Conservation (phyloP, 148 eudicot species). For the Camellia sinensis region DNA sequence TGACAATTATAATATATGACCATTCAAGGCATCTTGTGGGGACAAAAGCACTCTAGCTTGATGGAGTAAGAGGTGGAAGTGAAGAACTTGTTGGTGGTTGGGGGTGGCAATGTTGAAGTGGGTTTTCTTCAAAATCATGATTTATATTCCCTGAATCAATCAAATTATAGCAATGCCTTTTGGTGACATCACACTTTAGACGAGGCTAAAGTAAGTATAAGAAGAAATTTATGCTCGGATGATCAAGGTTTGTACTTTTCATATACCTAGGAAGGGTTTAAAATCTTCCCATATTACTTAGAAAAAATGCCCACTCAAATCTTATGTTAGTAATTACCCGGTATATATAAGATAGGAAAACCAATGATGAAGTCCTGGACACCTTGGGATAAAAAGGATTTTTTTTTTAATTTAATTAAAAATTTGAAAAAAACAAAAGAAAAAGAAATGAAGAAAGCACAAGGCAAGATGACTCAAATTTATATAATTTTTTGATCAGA, state of each 20-base stretch:
- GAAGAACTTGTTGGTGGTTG: conserved; percentile 15
- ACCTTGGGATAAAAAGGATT: too few species aligned
- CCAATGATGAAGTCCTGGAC: too few species aligned
- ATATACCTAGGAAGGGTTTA: too few species aligned
- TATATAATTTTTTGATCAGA: too few species aligned
- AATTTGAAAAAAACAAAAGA: not conserved
- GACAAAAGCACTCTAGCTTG: not conserved
- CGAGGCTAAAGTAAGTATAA: too few species aligned
- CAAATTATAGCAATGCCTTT: not conserved
- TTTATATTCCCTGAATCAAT: not conserved
- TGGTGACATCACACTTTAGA: not conserved
- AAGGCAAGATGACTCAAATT: not conserved
- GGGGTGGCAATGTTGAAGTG: conserved; percentile 4
- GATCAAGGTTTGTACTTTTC: too few species aligned
- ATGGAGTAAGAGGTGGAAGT: conserved; percentile 1
- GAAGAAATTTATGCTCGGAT: too few species aligned
- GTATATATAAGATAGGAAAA: too few species aligned
- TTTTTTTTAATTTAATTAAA: too few species aligned
- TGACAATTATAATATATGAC: not conserved
- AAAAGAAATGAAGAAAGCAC: not conserved
- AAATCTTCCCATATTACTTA: not conserved
- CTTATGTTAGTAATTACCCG: too few species aligned
- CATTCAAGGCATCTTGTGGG: not conserved
- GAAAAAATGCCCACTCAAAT: not conserved
- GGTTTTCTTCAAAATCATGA: conserved; percentile 3